phyloP scores from a whole-genome alignment of 129 eudicot genomes.

The Solidago caesia region DNA sequence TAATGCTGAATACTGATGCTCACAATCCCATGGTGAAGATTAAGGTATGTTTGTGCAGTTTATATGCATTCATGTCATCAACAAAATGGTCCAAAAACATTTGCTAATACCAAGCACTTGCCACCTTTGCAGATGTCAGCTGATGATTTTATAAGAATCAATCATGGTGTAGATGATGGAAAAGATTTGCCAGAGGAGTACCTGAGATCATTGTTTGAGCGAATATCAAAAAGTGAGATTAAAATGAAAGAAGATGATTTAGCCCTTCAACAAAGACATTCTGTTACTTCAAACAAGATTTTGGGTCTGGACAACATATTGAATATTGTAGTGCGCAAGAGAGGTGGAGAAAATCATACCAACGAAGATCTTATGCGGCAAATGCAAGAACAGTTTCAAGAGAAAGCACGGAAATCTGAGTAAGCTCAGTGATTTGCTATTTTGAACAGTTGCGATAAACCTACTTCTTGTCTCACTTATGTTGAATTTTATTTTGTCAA shows the following conservation, averaged over 20 bases:
- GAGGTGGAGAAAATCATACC: conserved; percentile 66
- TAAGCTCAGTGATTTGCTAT: conserved; percentile 40
- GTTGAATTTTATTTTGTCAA: neutral
- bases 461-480: neutral
- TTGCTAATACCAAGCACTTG: conserved; percentile 22
- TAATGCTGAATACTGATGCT: conserved; percentile 92
- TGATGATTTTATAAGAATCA: conserved; percentile 90
- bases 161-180: conserved; percentile 95
- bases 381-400: conserved; percentile 93
- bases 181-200: conserved; percentile 89
- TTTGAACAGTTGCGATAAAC: neutral
- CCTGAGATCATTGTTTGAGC: conserved; percentile 77
- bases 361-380: conserved; percentile 81
- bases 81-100: conserved; percentile 1
- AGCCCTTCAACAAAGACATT: conserved; percentile 71
- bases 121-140: conserved; percentile 67
- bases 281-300: conserved; percentile 63
- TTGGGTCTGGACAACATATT: conserved; percentile 77
- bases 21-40: conserved; percentile 88
- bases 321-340: conserved; percentile 80
- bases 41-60: conserved; percentile 52
- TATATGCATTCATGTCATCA: neutral
- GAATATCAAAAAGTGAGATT: conserved; percentile 79
- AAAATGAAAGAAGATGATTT: conserved; percentile 90
- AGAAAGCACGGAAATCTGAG: conserved; percentile 94